Evolutionary conservation across 768 basidiomycete genomes (phyloP).

Genomic region (Phlegmacium glaucopus): DNA sequence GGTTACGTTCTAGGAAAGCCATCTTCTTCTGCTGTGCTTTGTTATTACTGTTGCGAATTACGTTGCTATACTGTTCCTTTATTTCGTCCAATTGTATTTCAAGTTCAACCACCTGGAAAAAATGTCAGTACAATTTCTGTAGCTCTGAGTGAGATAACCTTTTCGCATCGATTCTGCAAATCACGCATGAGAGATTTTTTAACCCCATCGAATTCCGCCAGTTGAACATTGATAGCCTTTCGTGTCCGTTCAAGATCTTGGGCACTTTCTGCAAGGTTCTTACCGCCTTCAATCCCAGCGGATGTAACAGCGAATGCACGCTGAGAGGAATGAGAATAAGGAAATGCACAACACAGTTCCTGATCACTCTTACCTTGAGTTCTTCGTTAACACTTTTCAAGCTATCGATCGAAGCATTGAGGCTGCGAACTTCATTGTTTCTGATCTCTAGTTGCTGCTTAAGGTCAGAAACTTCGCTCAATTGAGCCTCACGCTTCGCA

Average conservation of each 20-base stretch:
- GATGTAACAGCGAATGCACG: slow-evolving; percentile 97
- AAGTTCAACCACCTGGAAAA: slow-evolving; percentile 87
- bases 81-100: slow-evolving; percentile 99
- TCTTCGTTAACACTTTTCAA: slow-evolving; percentile 97
- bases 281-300: slow-evolving; percentile 95
- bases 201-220: slow-evolving; percentile 97
- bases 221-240: slow-evolving; percentile 96
- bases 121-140: slow-evolving; percentile 5
- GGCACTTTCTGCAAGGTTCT: slow-evolving; percentile 94
- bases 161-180: slow-evolving; percentile 98
- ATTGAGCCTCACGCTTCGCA: slow-evolving; percentile 86
- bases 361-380: slow-evolving; percentile 68
- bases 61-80: slow-evolving; percentile 98
- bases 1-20: slow-evolving; percentile 95
- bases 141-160: slow-evolving; percentile 48
- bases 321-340: slow-evolving; percentile 35
- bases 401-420: slow-evolving; percentile 86
- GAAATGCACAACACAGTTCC: neutral
- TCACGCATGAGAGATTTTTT: slow-evolving; percentile 99
- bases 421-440: slow-evolving; percentile 75
- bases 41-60: slow-evolving; percentile 96
- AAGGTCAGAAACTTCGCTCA: slow-evolving; percentile 80
- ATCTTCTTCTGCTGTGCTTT: slow-evolving; percentile 99
- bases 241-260: slow-evolving; percentile 96
- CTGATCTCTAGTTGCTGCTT: slow-evolving; percentile 88